Conservation (phyloP, 2,329 filamentous ascomycete species). For the Ascochyta viciae-villosae region DNA sequence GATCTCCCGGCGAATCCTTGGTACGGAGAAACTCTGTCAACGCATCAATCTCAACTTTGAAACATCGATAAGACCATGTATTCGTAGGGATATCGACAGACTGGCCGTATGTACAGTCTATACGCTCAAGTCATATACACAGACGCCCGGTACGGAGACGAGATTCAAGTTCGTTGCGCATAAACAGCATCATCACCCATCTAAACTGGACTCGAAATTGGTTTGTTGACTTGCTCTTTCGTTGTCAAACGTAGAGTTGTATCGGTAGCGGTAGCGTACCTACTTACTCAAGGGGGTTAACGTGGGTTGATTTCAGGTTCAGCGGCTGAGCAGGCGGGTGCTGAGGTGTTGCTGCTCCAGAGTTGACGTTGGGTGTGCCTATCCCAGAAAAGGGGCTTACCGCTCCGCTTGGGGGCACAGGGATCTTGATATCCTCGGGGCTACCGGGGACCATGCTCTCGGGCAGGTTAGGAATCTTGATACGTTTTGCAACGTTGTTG, state of each 20-base stretch:
- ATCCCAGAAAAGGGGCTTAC: constrained; percentile 54
- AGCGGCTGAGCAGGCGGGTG: constrained; percentile 29
- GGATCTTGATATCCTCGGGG: constrained; percentile 81
- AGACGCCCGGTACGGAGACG: not conserved
- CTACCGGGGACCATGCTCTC: constrained; percentile 74
- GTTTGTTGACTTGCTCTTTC: constrained; percentile 32
- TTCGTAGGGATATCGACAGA: constrained; percentile 6
- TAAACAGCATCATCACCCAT: constrained; percentile 15
- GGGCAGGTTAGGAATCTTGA: constrained; percentile 77
- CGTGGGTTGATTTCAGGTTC: constrained; percentile 36
- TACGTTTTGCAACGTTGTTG: constrained; percentile 92
- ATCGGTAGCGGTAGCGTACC: constrained; percentile 22
- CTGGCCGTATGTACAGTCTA: constrained; percentile 13
- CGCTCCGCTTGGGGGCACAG: constrained; percentile 67
- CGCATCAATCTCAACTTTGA: not conserved
- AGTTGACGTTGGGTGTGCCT: constrained; percentile 44
- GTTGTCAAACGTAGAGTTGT: constrained; percentile 30
- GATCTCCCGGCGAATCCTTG: constrained; percentile 1
- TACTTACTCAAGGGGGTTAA: constrained; percentile 41
- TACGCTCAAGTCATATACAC: constrained; percentile 10
- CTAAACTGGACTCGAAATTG: constrained; percentile 25
- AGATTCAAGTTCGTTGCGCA: constrained; percentile 1
- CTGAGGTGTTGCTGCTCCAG: constrained; percentile 38
- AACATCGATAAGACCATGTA: constrained; percentile 1
- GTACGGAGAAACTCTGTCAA: constrained; percentile 5